These are phyloP conservation scores for Barnettozyma salicaria DNA, from an alignment of 805 yeast species.

Conservation along the genomic window DNA sequence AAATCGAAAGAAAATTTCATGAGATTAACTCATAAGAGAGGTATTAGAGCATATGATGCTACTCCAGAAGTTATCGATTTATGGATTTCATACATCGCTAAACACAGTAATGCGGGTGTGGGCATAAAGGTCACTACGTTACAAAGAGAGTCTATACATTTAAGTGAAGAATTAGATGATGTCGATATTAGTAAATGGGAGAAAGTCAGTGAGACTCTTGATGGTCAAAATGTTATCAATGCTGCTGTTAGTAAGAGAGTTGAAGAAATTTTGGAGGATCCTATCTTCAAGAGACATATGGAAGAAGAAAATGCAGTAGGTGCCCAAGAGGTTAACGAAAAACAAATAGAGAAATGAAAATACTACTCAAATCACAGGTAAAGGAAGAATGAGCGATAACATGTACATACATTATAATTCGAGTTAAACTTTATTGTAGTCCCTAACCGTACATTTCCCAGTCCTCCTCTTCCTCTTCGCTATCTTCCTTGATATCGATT, in stretches of 20 bases:
- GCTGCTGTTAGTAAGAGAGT: conserved; percentile 41
- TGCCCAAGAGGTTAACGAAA: conserved; percentile 5
- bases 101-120: conserved; percentile 74
- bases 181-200: conserved; percentile 18
- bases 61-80: conserved; percentile 79
- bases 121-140: conserved; percentile 72
- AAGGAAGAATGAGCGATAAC: neutral
- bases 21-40: conserved; percentile 75
- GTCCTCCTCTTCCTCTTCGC: conserved; percentile 53
- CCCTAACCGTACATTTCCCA: conserved; percentile 74
- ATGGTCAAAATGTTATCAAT: conserved; percentile 13
- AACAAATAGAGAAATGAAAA: conserved; percentile 11
- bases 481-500: conserved; percentile 22
- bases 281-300: conserved; percentile 55
- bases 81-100: conserved; percentile 70
- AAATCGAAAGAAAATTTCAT: conserved; percentile 92
- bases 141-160: conserved; percentile 44
- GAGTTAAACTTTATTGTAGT: neutral
- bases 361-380: neutral
- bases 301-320: conserved; percentile 9
- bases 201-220: conserved; percentile 6
- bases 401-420: conserved; percentile 4
- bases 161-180: conserved; percentile 35
- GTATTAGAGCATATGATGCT: conserved; percentile 75
- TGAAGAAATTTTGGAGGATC: conserved; percentile 61